Percentiles rank a stretch among this genome's conserved stretches.
phyloP scores from a whole-genome alignment of 805 yeast species.

The Starmerella riodocensis region DNA sequence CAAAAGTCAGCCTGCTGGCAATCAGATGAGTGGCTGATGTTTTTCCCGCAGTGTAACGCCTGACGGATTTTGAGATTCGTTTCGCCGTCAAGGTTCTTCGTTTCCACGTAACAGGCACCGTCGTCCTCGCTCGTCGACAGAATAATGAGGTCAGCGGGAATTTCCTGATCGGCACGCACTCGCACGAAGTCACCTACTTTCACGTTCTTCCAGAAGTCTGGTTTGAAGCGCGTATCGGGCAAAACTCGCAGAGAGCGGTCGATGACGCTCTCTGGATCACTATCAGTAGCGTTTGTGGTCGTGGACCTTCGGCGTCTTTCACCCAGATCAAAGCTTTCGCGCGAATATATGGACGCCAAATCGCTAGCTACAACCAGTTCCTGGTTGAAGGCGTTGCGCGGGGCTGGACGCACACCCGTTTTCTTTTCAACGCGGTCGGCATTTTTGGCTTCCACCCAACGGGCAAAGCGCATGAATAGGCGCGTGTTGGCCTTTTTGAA shows the following conservation, averaged over 20 bases:
- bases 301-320: conserved; percentile 16
- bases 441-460: conserved; percentile 17
- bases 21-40: conserved; percentile 34
- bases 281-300: conserved; percentile 5
- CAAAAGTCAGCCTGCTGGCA: conserved; percentile 35
- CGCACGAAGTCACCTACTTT: conserved; percentile 65
- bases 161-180: conserved; percentile 56
- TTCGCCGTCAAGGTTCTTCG: conserved; percentile 64
- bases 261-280: conserved; percentile 20
- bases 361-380: conserved; percentile 19
- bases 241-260: conserved; percentile 23
- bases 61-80: conserved; percentile 56
- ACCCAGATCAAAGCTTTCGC: conserved; percentile 18
- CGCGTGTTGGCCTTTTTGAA: conserved; percentile 43
- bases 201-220: conserved; percentile 59
- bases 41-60: conserved; percentile 46
- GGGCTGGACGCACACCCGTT: conserved; percentile 18
- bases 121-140: conserved; percentile 61
- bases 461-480: conserved; percentile 16
- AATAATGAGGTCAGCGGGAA: conserved; percentile 65
- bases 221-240: conserved; percentile 34
- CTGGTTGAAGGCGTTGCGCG: conserved; percentile 14
- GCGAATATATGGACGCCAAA: conserved; percentile 18
- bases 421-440: conserved; percentile 20
- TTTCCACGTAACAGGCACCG: conserved; percentile 56